Evolutionary conservation across 225 moss, liverwort and hornwort genomes (phyloP).

Genomic region (Sphagnum tenellum): DNA sequence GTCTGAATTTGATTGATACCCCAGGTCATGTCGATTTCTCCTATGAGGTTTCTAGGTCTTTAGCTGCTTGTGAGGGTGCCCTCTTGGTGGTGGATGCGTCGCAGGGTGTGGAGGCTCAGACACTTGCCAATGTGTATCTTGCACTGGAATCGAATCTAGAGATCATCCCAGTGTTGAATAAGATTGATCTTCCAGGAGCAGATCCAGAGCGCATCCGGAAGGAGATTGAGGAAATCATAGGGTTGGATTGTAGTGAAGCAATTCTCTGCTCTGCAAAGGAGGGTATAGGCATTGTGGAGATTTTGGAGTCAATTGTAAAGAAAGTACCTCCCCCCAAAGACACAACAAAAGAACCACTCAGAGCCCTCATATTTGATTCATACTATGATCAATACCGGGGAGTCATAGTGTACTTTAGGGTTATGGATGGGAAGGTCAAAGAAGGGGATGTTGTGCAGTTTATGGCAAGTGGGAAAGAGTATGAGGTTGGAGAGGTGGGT

Average conservation of each 20-base stretch:
- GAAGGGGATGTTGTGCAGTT: slow-evolving; percentile 78
- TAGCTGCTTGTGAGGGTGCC: slow-evolving; percentile 97
- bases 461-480: slow-evolving; percentile 94
- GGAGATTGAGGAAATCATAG: slow-evolving; percentile 92
- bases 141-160: slow-evolving; percentile 89
- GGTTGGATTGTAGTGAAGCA: slow-evolving; percentile 91
- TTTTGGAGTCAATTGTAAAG: slow-evolving; percentile 69
- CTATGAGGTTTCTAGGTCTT: slow-evolving; percentile 93
- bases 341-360: slow-evolving; percentile 58
- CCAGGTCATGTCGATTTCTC: slow-evolving; percentile 98
- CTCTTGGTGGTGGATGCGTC: slow-evolving; percentile 93
- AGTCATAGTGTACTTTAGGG: slow-evolving; percentile 87
- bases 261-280: slow-evolving; percentile 95
- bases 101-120: slow-evolving; percentile 98
- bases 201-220: slow-evolving; percentile 84
- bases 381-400: slow-evolving; percentile 92
- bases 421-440: slow-evolving; percentile 85
- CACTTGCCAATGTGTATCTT: slow-evolving; percentile 88
- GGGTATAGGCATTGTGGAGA: slow-evolving; percentile 81
- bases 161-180: slow-evolving; percentile 94
- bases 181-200: slow-evolving; percentile 95
- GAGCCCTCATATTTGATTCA: slow-evolving; percentile 90
- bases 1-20: slow-evolving; percentile 91
- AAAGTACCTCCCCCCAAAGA: slow-evolving; percentile 73
- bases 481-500: slow-evolving; percentile 81